Evolutionary conservation across 352 stramenopile species (phyloP).

Genomic region (Pythium chondricola): DNA sequence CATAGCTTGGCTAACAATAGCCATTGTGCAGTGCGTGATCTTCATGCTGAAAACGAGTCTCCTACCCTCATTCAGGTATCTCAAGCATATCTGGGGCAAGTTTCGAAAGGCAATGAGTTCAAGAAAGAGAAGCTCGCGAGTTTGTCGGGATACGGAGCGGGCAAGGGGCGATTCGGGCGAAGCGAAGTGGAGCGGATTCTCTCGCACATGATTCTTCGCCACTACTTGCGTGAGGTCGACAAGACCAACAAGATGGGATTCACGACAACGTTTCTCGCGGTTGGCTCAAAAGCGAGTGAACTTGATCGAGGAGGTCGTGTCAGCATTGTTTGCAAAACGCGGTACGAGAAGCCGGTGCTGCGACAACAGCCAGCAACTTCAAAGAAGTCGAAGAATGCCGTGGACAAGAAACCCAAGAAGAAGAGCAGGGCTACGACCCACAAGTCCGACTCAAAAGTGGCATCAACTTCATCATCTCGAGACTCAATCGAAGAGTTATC

Average conservation of each 20-base stretch:
- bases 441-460: too few species aligned
- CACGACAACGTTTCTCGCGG: conserved; percentile 73
- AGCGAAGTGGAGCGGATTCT: conserved; percentile 81
- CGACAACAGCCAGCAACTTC: conserved; percentile 20
- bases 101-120: conserved; percentile 63
- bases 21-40: conserved; percentile 41
- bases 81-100: conserved; percentile 61
- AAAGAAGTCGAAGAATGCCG: conserved; percentile 21
- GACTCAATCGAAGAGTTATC: conserved; percentile 3
- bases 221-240: conserved; percentile 78
- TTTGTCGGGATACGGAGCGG: conserved; percentile 54
- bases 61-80: conserved; percentile 70
- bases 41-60: conserved; percentile 53
- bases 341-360: conserved; percentile 32
- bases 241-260: conserved; percentile 79
- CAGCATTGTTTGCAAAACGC: conserved; percentile 76
- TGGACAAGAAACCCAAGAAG: conserved; percentile 23
- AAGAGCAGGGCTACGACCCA: too few species aligned
- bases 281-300: conserved; percentile 42
- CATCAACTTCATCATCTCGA: too few species aligned
- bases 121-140: conserved; percentile 59
- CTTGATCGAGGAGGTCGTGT: conserved; percentile 63
- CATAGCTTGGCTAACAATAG: too few species aligned
- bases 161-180: conserved; percentile 63
- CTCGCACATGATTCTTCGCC: conserved; percentile 84